Conservation (phyloP, 1,139 yeast species). For the Arxiozyma slooffiae region DNA sequence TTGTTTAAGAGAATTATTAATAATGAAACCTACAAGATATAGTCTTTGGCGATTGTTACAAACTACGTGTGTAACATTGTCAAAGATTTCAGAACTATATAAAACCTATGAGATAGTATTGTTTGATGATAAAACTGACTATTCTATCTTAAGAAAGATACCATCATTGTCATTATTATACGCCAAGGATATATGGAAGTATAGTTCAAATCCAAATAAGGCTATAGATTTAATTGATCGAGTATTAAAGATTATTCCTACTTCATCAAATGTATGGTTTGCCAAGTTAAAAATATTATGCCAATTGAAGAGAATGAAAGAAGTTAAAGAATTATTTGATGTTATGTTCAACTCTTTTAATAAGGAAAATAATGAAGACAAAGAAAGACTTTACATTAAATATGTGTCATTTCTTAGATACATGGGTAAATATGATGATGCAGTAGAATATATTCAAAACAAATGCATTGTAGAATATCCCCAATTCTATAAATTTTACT, state of each 20-base stretch:
- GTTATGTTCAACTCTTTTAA: constrained; percentile 26
- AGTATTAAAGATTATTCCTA: constrained; percentile 39
- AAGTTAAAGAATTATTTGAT: constrained; percentile 39
- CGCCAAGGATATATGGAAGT: constrained; percentile 58
- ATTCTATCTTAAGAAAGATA: constrained; percentile 37
- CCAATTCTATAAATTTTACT: constrained; percentile 14
- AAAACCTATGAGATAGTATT: constrained; percentile 43
- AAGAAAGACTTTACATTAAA: constrained; percentile 52
- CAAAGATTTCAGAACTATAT: constrained; percentile 33
- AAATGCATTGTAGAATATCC: constrained; percentile 31
- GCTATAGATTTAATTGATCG: constrained; percentile 47
- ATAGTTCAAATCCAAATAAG: constrained; percentile 37
- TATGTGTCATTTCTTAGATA: constrained; percentile 49
- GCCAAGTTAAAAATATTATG: constrained; percentile 60
- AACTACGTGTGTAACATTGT: constrained; percentile 36
- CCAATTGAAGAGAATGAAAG: constrained; percentile 32
- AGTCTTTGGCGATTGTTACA: constrained; percentile 50
- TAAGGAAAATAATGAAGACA: constrained; percentile 28
- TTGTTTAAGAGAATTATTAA: constrained; percentile 21
- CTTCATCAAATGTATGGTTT: constrained; percentile 52
- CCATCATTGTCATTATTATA: constrained; percentile 55
- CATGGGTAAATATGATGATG: constrained; percentile 28
- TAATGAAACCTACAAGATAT: constrained; percentile 40
- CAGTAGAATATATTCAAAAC: constrained; percentile 36
- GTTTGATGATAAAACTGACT: constrained; percentile 21